These are phyloP conservation scores for Pilatotrama ljubarskyi DNA, from an alignment of 768 basidiomycete species.

Conservation along the genomic window DNA sequence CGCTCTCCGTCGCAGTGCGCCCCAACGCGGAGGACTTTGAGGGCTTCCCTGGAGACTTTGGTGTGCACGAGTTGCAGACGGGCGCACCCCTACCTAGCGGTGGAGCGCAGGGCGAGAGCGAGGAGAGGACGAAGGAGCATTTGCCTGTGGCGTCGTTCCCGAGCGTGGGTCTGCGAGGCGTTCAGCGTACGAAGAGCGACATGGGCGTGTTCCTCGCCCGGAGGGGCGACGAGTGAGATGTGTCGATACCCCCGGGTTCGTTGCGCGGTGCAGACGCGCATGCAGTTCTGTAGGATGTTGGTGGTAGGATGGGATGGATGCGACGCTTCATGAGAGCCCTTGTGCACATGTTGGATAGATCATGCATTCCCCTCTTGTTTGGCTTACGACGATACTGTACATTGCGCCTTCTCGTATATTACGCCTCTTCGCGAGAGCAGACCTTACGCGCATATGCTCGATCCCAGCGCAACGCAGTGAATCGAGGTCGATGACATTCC, in stretches of 20 bases:
- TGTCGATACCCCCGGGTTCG: background rate
- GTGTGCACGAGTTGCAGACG: constrained; percentile 1
- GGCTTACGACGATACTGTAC: background rate
- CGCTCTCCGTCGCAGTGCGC: background rate
- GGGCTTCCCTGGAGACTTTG: constrained; percentile 33
- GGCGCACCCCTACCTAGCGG: background rate
- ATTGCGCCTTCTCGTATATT: background rate
- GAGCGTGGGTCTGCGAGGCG: constrained; percentile 38
- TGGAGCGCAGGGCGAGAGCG: background rate
- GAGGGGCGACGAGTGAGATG: constrained; percentile 34
- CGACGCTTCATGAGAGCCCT: too few relatives aligned
- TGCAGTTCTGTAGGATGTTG: too few relatives aligned
- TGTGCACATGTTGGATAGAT: background rate
- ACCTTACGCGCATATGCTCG: background rate
- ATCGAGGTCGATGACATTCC: background rate
- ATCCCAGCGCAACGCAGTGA: background rate
- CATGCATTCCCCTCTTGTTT: background rate
- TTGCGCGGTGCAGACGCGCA: too few relatives aligned
- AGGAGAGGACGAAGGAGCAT: background rate
- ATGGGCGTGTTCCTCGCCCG: constrained; percentile 43
- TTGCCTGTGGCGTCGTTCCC: constrained; percentile 34
- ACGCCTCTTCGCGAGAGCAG: background rate
- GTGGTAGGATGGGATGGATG: too few relatives aligned
- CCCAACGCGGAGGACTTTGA: constrained; percentile 34
- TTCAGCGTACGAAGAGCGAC: constrained; percentile 37